These are phyloP conservation scores for Ceratocystis colombiana DNA, from an alignment of 2,329 filamentous ascomycete genomes.

Conservation along the genomic window DNA sequence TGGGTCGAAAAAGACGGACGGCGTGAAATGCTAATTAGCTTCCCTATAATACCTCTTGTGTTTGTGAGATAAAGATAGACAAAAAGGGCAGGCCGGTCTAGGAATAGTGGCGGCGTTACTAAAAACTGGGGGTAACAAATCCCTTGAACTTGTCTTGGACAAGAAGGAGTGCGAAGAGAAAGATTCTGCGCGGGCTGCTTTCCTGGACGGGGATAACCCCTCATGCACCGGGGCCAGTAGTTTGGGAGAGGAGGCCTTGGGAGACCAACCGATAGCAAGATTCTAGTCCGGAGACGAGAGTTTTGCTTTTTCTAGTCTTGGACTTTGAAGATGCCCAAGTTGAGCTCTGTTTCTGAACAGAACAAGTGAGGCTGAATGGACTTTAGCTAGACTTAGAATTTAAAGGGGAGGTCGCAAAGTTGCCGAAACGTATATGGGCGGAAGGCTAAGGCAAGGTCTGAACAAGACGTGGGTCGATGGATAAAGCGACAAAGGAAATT, in stretches of 20 bases:
- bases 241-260: slow-evolving; percentile 17
- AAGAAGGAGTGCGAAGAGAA: slow-evolving; percentile 21
- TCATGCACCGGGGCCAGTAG: slow-evolving; percentile 19
- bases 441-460: background rate
- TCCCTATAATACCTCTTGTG: no score
- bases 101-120: background rate
- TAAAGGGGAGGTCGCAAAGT: background rate
- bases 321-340: background rate
- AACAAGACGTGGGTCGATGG: background rate
- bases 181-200: slow-evolving; percentile 23
- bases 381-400: background rate
- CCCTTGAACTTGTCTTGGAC: slow-evolving; percentile 1
- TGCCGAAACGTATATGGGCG: background rate
- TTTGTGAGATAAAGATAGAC: background rate
- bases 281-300: slow-evolving; percentile 4
- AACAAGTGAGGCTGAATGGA: background rate
- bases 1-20: background rate
- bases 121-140: background rate
- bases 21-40: no score
- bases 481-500: background rate
- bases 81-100: background rate
- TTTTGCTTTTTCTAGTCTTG: background rate
- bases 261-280: slow-evolving; percentile 17
- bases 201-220: slow-evolving; percentile 23
- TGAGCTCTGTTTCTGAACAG: background rate